phyloP scores from a whole-genome alignment of 1,284 basidiomycete species.

The Irpex lacteus region DNA sequence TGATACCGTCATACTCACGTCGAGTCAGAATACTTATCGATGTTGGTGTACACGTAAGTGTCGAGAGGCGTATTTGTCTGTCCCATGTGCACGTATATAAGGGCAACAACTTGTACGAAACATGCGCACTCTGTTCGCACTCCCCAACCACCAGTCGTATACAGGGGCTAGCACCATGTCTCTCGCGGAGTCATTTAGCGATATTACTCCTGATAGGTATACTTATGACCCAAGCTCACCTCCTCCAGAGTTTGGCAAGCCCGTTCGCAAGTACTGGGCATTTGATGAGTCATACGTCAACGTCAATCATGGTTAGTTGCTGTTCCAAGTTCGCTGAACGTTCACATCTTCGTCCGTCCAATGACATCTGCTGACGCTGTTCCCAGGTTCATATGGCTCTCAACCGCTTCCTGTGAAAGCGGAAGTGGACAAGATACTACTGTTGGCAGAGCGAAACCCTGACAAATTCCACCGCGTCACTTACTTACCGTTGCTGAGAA shows the following conservation, averaged over 20 bases:
- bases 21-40: neutral
- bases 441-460: slow-evolving; percentile 55
- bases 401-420: slow-evolving; percentile 58
- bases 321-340: too few relatives aligned
- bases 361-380: neutral
- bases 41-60: too few relatives aligned
- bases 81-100: neutral
- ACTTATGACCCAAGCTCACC: slow-evolving; percentile 24
- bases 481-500: slow-evolving; percentile 37
- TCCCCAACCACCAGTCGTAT: neutral
- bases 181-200: neutral
- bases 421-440: slow-evolving; percentile 42
- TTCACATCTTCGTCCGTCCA: too few relatives aligned
- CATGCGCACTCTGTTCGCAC: neutral
- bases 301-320: slow-evolving; percentile 38
- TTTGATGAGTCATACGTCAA: slow-evolving; percentile 63
- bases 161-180: neutral
- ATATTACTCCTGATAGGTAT: slow-evolving; percentile 11
- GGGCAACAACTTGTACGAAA: neutral
- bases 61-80: too few relatives aligned
- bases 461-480: slow-evolving; percentile 59
- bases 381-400: slow-evolving; percentile 67
- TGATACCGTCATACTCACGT: neutral
- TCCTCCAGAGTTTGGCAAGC: slow-evolving; percentile 57
- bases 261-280: slow-evolving; percentile 54